Evolutionary conservation across 257 asterid species (phyloP), one percentile per base, ranked within the genome.

Genomic region (Forsythia viridissima): DNA sequence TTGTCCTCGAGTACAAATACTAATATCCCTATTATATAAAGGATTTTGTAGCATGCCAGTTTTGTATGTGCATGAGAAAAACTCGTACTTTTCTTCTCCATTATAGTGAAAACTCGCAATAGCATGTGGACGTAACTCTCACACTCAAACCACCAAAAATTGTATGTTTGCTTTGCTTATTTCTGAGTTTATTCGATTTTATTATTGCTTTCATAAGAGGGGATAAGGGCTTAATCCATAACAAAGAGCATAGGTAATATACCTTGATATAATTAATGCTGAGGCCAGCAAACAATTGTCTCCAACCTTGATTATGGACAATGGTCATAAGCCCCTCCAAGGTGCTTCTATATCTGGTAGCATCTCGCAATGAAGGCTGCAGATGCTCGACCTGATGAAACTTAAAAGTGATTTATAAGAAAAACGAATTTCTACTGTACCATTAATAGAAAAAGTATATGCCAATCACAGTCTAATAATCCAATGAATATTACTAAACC

Each of bases 211-310:
- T 51, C 20, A 51, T 51, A 15, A 15, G 20, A 13, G 15, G 61
- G 61, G 21, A 51, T 51, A 15, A 51, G 20, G 61, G 61, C 15
- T 15, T 15, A 44, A 44, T 44, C 15, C 9, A 55, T 18, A 55
- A 55, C 34, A 63, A 38, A 24, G 34, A 43, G 9, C 3, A 5
- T 40, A 70, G 24, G 0, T 5, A 16, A 61, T 85, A 95, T 85
- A 95, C 97, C 99, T 96, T 96, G 79, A 96, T 93, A 81, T 93
- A 96, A 61, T 93, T 96, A 84, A 96, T 92, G 88, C 99, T 93
- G 74, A 95, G 91, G 74, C 99, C 99, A 24, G 99, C 97, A 77
- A 91, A 95, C 72, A 96, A 72, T 77, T 91, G 99, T 61, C 92
- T 90, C 96, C 94, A 93, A 61, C 98, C 99, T 74, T 96, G 99